Evolutionary conservation across 495 filamentous ascomycete species (phyloP).

Genomic region (Neurospora sp.): DNA sequence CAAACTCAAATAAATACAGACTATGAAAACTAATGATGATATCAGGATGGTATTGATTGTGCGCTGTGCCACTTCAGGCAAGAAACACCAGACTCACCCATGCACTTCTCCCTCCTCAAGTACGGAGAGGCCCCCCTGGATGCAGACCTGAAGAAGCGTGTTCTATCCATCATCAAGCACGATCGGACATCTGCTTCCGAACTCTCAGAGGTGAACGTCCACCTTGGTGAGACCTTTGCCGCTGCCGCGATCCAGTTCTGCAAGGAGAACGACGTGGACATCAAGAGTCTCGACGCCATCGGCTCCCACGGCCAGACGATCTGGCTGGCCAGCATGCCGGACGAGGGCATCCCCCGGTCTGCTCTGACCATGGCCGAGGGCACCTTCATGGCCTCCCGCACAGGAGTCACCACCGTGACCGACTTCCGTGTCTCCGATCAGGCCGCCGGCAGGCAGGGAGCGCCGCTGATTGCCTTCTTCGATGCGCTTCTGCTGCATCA

Average conservation of each 20-base stretch:
- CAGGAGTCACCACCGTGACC: conserved; percentile 34
- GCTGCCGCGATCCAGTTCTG: conserved; percentile 38
- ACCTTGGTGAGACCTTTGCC: conserved; percentile 42
- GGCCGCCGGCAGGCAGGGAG: conserved; percentile 36
- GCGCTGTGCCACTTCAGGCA: conserved; percentile 42
- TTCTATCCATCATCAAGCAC: conserved; percentile 45
- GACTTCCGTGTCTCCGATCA: conserved; percentile 37
- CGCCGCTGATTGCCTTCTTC: conserved; percentile 39
- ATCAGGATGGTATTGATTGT: conserved; percentile 39
- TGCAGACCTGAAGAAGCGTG: conserved; percentile 43
- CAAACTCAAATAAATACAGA: neutral
- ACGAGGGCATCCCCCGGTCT: conserved; percentile 35
- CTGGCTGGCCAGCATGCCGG: conserved; percentile 46
- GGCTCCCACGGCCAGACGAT: conserved; percentile 52
- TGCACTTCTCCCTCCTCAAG: conserved; percentile 40
- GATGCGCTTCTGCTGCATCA: conserved; percentile 45
- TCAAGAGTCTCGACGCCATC: conserved; percentile 42
- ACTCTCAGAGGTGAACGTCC: conserved; percentile 44
- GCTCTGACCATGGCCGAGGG: conserved; percentile 41
- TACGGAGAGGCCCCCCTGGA: conserved; percentile 39
- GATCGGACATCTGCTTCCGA: conserved; percentile 42
- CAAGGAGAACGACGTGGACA: conserved; percentile 32
- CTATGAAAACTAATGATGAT: neutral
- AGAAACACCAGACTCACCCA: conserved; percentile 35
- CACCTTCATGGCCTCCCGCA: conserved; percentile 28